Base-by-base conservation (phyloP, 257 asterid genomes). In the Petrea volubilis region DNA sequence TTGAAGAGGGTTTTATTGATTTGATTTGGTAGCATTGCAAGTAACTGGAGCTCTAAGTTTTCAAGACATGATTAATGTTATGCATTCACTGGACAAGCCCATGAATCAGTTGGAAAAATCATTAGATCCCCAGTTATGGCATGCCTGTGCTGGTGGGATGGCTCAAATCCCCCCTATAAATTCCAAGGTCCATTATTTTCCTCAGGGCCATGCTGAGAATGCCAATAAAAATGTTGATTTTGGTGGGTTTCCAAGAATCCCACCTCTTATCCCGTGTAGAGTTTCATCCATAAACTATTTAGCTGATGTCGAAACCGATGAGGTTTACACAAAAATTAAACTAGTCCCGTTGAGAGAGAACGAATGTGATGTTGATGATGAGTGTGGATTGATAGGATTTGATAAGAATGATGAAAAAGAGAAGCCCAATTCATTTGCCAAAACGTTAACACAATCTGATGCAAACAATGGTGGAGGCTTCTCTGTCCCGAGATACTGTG, bases 81-180 rank as follows among this genome's bases (percentile, higher is more conserved):
- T 88, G 87, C 71, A 81, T 75, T 72, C 86, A 18, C 34, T 60
- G 68, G 83, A 66, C 25, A 79, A 72, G 60, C 77, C 84, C 64
- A 50, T 78, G 79, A 80, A 77, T 68, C 81, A 78, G 41, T 65
- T 64, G 76, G 86, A 82, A 43, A 87, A 81, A 47, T 33, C 55
- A 15, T 76, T 88, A 86, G 91, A 90, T 70, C 79, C 89, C 4
- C 86, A 88, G 70, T 41, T 90, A 76, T 88, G 97, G 97, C 90
- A 86, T 72, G 97, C 97, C 50, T 90, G 96, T 77, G 97, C 97
- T 13, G 96, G 93, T 58, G 93, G 90, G 25, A 83, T 90, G 91
- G 87, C 88, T 61, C 93, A 85, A 73, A 78, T 86, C 43, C 87
- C 93, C 4, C 80, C 83, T 7, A 49, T 84, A 15, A 83, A 85